These are phyloP conservation scores for Aspergillus phoenicis DNA, from an alignment of 2,329 filamentous ascomycete genomes.

Conservation along the genomic window DNA sequence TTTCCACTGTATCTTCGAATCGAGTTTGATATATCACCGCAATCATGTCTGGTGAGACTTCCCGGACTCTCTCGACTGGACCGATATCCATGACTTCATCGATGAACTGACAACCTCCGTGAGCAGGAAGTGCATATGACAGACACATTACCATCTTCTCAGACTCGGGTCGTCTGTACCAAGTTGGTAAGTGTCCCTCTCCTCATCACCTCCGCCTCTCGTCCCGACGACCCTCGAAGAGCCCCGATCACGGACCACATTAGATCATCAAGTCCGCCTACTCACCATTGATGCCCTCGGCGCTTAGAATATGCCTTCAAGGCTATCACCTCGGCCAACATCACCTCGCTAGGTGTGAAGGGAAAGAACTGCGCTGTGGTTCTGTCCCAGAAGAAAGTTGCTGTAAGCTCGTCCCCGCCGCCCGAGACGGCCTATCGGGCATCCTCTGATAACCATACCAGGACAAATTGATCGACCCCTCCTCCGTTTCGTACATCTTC, in stretches of 20 bases:
- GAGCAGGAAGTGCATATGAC: conserved; percentile 81
- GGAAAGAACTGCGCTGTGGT: conserved; percentile 98
- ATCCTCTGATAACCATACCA: conserved; percentile 44
- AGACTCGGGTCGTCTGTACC: conserved; percentile 95
- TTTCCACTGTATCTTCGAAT: conserved; percentile 12
- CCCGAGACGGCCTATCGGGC: not conserved
- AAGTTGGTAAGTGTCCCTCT: conserved; percentile 73
- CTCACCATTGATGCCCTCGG: conserved; percentile 29
- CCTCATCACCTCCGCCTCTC: conserved; percentile 20
- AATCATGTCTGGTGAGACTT: conserved; percentile 49
- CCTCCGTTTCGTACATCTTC: conserved; percentile 97
- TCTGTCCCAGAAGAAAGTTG: conserved; percentile 98
- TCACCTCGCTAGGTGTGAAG: conserved; percentile 93
- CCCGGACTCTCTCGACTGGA: conserved; percentile 11
- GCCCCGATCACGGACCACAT: not conserved
- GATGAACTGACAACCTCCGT: conserved; percentile 31
- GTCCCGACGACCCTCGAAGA: conserved; percentile 11
- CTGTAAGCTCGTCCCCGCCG: conserved; percentile 63
- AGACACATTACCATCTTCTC: conserved; percentile 99
- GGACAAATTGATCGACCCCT: conserved; percentile 98
- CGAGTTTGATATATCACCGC: conserved; percentile 20
- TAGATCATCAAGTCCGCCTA: conserved; percentile 6
- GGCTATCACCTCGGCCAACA: conserved; percentile 98
- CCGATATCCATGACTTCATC: conserved; percentile 33
- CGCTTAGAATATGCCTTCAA: conserved; percentile 98